A percentile compares a stretch with the other conserved stretches of the same genome.
Conservation (phyloP, 108 stramenopile genomes). For the Cyclotella atomus region DNA sequence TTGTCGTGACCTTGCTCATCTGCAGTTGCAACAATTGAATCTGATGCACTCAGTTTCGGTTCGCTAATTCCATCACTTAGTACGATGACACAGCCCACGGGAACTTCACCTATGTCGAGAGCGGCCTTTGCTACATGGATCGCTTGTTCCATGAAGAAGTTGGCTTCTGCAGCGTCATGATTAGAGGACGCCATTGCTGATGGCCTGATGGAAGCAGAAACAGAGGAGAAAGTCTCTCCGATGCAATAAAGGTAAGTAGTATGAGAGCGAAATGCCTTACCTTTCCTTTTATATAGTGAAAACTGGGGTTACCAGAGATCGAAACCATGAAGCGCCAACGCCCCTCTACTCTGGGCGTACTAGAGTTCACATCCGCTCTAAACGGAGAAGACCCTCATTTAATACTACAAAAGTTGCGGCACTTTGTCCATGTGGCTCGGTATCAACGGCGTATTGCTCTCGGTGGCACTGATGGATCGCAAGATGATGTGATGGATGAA, state of each 20-base stretch:
- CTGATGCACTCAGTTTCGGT: too few species aligned
- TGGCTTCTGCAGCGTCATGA: not conserved
- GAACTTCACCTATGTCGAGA: constrained; percentile 77
- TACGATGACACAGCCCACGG: constrained; percentile 89
- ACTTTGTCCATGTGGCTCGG: constrained; percentile 54
- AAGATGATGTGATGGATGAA: constrained; percentile 7
- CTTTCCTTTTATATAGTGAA: too few species aligned
- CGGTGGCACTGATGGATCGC: not conserved
- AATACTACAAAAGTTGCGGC: constrained; percentile 57
- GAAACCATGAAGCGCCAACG: constrained; percentile 19
- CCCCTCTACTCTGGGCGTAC: constrained; percentile 58
- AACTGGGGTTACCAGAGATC: too few species aligned
- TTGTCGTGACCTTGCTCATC: not conserved
- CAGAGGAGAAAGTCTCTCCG: too few species aligned
- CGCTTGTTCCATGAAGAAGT: constrained; percentile 72
- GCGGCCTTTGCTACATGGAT: constrained; percentile 74
- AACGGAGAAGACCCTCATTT: constrained; percentile 75
- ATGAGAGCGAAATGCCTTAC: too few species aligned
- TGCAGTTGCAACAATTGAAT: not conserved
- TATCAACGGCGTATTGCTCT: constrained; percentile 58
- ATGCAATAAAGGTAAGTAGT: too few species aligned
- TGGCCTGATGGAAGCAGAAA: not conserved
- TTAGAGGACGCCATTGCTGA: not conserved
- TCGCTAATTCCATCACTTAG: constrained; percentile 36
- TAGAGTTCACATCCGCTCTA: constrained; percentile 78